phyloP scores from a whole-genome alignment of 371 early-diverging fungal species.

The Rhizomucor miehei region DNA sequence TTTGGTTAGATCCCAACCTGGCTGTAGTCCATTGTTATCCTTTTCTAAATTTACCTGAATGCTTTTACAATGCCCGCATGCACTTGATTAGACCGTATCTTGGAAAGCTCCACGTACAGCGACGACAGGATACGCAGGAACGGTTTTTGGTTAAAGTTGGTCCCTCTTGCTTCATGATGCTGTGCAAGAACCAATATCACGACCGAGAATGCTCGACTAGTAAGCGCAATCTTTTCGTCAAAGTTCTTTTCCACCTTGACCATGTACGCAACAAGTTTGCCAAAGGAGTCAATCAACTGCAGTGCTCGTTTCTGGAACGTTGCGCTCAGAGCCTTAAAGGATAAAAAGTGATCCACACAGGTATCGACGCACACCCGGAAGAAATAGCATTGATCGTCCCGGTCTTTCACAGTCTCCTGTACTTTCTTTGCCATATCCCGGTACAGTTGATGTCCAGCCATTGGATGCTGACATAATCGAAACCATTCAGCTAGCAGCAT shows the following conservation, averaged over 20 bases:
- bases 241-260: constrained; percentile 41
- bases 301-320: constrained; percentile 18
- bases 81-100: constrained; percentile 35
- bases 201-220: constrained; percentile 79
- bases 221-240: constrained; percentile 58
- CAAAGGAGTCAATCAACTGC: constrained; percentile 74
- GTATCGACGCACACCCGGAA: constrained; percentile 36
- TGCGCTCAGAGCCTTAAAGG: constrained; percentile 18
- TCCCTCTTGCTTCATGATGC: constrained; percentile 71
- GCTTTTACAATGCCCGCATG: constrained; percentile 22
- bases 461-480: constrained; percentile 74
- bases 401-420: constrained; percentile 18
- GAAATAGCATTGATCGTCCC: constrained; percentile 36
- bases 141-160: constrained; percentile 88
- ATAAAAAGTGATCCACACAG: constrained; percentile 25
- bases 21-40: no score
- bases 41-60: constrained; percentile 2
- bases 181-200: constrained; percentile 81
- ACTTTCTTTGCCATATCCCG: constrained; percentile 62
- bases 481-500: constrained; percentile 84
- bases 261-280: constrained; percentile 72
- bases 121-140: constrained; percentile 86
- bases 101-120: constrained; percentile 75
- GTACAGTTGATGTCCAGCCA: constrained; percentile 67
- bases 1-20: constrained; percentile 24